Evolutionary conservation across 345 rosid genomes (phyloP).

Genomic region (Bruguiera gymnorhiza): DNA sequence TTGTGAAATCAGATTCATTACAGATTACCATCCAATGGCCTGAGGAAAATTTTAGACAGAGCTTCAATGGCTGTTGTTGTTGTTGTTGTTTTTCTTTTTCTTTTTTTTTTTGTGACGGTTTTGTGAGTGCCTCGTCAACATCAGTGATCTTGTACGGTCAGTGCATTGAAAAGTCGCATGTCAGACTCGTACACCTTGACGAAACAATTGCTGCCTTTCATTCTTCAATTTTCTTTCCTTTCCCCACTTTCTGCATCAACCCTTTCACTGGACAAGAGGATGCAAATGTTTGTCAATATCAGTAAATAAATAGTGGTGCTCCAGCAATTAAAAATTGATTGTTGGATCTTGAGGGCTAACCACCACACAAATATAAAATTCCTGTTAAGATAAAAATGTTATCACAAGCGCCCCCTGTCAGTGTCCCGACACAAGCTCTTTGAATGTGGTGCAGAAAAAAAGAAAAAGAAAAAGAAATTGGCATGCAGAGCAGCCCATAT

Average conservation of each 20-base stretch:
- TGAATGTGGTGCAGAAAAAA: neutral
- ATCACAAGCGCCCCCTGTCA: conserved; percentile 5
- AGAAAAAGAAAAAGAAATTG: too few relatives aligned
- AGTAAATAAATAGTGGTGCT: neutral
- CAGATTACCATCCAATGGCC: conserved; percentile 53
- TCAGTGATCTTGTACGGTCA: conserved; percentile 17
- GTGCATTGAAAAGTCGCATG: neutral
- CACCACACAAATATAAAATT: conserved; percentile 24
- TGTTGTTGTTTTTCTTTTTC: too few relatives aligned
- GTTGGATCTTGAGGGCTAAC: conserved; percentile 15
- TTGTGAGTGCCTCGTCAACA: conserved; percentile 7
- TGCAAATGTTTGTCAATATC: neutral
- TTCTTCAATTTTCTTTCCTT: neutral
- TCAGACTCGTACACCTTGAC: conserved; percentile 11
- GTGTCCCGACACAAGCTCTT: neutral
- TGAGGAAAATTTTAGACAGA: conserved; percentile 82
- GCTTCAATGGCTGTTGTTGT: neutral
- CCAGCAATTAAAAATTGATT: neutral
- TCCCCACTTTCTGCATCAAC: neutral
- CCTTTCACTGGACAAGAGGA: conserved; percentile 7
- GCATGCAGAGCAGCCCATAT: neutral
- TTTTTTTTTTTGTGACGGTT: neutral
- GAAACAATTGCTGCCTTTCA: conserved; percentile 19
- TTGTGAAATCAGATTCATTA: neutral
- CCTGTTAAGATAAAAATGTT: conserved; percentile 3